Percentiles rank a stretch among this genome's conserved stretches.
Evolutionary conservation across 176 grass and related monocot genomes (phyloP).

Genomic region (Thalia dealbata): DNA sequence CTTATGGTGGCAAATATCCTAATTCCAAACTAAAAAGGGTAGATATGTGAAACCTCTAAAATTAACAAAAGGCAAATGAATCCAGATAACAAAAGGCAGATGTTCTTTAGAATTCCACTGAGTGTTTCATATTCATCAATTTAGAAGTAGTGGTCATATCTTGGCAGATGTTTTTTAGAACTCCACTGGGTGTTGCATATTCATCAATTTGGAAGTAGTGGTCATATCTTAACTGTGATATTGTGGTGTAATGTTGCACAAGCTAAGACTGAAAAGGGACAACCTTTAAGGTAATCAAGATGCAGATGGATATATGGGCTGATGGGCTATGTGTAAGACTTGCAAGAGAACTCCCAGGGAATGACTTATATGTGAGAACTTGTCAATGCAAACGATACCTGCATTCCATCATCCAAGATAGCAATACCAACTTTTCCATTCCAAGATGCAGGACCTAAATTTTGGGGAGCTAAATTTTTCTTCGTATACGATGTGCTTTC

Average conservation of each 20-base stretch:
- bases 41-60: too few species aligned
- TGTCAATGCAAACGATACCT: constrained; percentile 29
- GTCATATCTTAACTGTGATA: neutral
- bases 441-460: constrained; percentile 6
- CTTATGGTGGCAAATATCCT: too few species aligned
- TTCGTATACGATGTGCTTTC: neutral
- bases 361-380: neutral
- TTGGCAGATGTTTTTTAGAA: too few species aligned
- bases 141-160: neutral
- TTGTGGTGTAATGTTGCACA: neutral
- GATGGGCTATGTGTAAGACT: neutral
- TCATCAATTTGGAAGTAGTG: neutral
- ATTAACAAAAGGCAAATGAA: too few species aligned
- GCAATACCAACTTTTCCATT: constrained; percentile 44
- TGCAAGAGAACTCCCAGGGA: neutral
- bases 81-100: too few species aligned
- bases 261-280: neutral
- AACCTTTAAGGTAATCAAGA: neutral
- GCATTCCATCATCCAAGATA: constrained; percentile 91
- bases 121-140: neutral
- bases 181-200: too few species aligned
- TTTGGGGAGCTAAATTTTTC: neutral
- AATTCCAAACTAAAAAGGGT: too few species aligned
- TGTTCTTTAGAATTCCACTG: too few species aligned
- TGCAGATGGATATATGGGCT: neutral